Conservation (phyloP, 2,329 filamentous ascomycete species). For the Bipolaris cookei region DNA sequence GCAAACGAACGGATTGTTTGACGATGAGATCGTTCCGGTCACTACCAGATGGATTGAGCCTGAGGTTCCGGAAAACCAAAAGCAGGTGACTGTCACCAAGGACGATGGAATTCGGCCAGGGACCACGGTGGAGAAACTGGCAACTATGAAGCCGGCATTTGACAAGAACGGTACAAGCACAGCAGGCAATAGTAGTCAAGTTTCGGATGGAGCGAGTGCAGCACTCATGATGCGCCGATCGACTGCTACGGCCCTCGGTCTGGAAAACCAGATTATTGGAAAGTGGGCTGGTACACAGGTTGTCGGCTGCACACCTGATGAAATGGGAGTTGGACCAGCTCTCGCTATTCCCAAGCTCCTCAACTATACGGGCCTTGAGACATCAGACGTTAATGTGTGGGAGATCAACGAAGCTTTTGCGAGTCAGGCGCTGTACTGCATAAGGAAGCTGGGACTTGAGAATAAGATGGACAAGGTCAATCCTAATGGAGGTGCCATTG, state of each 20-base stretch:
- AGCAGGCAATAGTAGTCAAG: conserved; percentile 84
- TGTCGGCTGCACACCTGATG: conserved; percentile 81
- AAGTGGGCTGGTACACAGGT: conserved; percentile 81
- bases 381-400: conserved; percentile 79
- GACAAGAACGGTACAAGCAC: conserved; percentile 75
- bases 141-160: conserved; percentile 86
- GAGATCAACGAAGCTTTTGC: conserved; percentile 89
- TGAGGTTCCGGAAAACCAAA: conserved; percentile 56
- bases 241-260: conserved; percentile 75
- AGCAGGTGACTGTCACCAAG: conserved; percentile 70
- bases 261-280: conserved; percentile 73
- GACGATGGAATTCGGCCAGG: conserved; percentile 83
- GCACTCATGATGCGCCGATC: conserved; percentile 83
- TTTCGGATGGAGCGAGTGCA: conserved; percentile 86
- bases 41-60: conserved; percentile 72
- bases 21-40: conserved; percentile 80
- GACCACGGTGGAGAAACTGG: conserved; percentile 72
- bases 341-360: conserved; percentile 84
- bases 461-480: conserved; percentile 77
- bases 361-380: conserved; percentile 68
- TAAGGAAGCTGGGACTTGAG: conserved; percentile 72
- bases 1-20: conserved; percentile 72
- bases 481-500: conserved; percentile 90
- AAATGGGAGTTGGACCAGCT: conserved; percentile 93
- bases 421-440: conserved; percentile 70